phyloP scores from a whole-genome alignment of 169 alveolate species.

The Eimeria sp. region DNA sequence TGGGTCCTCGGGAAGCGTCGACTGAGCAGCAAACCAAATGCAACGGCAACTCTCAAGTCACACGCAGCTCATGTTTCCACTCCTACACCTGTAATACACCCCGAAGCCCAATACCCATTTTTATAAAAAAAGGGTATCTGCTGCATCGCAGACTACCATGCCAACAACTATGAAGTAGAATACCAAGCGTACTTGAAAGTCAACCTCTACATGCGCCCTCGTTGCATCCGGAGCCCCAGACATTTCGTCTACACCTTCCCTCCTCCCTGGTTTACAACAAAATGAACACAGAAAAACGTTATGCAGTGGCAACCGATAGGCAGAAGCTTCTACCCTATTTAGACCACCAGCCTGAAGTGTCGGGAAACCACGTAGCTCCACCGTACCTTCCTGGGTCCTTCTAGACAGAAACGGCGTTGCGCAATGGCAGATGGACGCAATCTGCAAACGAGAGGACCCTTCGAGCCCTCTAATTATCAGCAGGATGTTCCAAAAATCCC shows the following conservation, averaged over 20 bases:
- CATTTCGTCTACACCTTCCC: conserved; percentile 14
- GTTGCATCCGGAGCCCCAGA: background rate
- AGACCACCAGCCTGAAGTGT: background rate
- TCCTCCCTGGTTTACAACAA: background rate
- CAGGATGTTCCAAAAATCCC: background rate
- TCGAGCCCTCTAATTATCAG: no score
- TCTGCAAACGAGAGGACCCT: background rate
- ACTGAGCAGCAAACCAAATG: background rate
- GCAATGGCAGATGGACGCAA: conserved; percentile 68
- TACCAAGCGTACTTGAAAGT: conserved; percentile 13
- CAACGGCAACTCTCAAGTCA: background rate
- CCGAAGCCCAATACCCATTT: background rate
- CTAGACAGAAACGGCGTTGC: conserved; percentile 42
- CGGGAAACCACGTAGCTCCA: background rate
- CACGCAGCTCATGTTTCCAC: background rate
- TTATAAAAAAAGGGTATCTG: background rate
- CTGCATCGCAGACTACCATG: background rate
- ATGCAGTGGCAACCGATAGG: background rate
- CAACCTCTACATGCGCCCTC: conserved; percentile 28
- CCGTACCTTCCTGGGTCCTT: conserved; percentile 37
- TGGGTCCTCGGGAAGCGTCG: conserved; percentile 59
- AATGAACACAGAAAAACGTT: background rate
- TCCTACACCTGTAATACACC: background rate
- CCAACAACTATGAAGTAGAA: background rate
- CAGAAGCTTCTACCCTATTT: background rate